Evolutionary conservation across 495 filamentous ascomycete species (phyloP).

Genomic region (Tuber borchii): DNA sequence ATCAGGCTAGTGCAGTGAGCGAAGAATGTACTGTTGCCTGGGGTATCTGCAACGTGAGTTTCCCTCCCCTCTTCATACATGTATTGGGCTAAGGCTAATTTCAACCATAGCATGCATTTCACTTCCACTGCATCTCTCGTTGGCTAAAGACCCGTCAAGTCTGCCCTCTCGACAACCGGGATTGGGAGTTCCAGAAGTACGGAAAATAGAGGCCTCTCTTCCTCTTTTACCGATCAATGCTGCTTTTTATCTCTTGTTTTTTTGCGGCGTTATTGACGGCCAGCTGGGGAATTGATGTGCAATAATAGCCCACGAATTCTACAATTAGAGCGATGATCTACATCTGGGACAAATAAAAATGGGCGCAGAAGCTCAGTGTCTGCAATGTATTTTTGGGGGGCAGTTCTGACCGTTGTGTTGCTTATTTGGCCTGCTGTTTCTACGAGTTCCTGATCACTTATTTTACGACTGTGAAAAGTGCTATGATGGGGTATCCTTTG

Average conservation of each 20-base stretch:
- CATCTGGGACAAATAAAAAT: not conserved
- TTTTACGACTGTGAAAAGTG: not conserved
- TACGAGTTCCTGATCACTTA: not conserved
- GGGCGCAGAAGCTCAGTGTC: not conserved
- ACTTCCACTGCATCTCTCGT: conserved; percentile 99
- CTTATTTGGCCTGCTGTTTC: not conserved
- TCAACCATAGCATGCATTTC: conserved; percentile 78
- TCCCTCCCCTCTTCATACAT: not conserved
- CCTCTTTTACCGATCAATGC: not conserved
- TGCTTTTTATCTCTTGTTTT: not conserved
- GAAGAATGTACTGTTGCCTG: conserved; percentile 98
- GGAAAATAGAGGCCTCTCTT: conserved; percentile 57
- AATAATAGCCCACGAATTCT: not conserved
- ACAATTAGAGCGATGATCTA: conserved; percentile 1
- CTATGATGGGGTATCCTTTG: not conserved
- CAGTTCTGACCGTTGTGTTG: not conserved
- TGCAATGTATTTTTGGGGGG: not conserved
- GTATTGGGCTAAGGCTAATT: conserved; percentile 9
- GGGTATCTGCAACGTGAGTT: conserved; percentile 95
- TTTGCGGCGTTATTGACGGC: conserved; percentile 1
- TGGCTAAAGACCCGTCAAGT: conserved; percentile 99
- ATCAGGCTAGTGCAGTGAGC: conserved; percentile 92
- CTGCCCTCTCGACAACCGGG: conserved; percentile 93
- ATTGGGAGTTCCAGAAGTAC: conserved; percentile 99
- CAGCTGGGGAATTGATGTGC: not conserved